Evolutionary conservation across 2,329 filamentous ascomycete species (phyloP).

Genomic region (Fusarium nanum): DNA sequence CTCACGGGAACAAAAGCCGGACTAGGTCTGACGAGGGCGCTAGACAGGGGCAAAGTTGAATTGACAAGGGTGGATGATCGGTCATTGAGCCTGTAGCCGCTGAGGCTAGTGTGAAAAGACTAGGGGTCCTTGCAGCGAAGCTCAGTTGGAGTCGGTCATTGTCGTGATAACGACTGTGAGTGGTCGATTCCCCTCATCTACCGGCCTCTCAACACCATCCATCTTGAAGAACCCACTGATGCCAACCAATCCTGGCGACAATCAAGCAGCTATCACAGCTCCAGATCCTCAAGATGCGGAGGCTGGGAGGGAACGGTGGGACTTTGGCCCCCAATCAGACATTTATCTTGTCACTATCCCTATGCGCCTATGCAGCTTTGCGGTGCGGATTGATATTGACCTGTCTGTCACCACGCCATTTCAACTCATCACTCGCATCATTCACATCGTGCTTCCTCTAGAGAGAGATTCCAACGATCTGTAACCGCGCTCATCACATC

Average conservation of each 20-base stretch:
- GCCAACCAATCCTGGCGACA: neutral
- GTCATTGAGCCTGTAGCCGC: conserved; percentile 20
- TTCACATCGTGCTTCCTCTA: no score
- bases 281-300: neutral
- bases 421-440: no score
- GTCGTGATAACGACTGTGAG: conserved; percentile 18
- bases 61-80: neutral
- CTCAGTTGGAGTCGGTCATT: conserved; percentile 5
- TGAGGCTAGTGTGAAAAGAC: conserved; percentile 13
- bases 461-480: neutral
- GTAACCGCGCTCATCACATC: conserved; percentile 24
- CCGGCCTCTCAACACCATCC: neutral
- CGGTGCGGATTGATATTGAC: neutral
- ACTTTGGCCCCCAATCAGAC: neutral
- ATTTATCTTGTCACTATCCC: neutral
- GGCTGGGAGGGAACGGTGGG: neutral
- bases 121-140: conserved; percentile 15
- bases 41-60: neutral
- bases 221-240: neutral
- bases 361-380: conserved; percentile 1
- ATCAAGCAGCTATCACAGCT: neutral
- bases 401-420: neutral
- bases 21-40: neutral
- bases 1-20: neutral
- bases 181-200: conserved; percentile 16